phyloP scores from a whole-genome alignment of 2,329 filamentous ascomycete species.

The Microdochium nivale region DNA sequence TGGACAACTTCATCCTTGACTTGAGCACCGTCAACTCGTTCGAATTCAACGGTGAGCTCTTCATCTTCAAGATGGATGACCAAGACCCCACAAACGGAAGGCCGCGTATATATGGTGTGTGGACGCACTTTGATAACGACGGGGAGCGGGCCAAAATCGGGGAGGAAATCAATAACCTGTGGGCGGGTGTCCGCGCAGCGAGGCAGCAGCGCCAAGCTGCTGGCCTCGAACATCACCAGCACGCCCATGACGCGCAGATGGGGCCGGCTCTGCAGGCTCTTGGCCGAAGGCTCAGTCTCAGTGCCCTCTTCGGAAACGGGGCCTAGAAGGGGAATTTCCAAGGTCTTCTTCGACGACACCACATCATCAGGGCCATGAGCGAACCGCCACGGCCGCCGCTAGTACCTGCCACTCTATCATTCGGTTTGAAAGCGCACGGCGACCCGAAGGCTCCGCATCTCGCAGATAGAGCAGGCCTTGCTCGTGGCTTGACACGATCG shows the following conservation, averaged over 20 bases:
- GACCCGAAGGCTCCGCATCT: too few species aligned
- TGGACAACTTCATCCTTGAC: constrained; percentile 63
- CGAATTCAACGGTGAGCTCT: constrained; percentile 49
- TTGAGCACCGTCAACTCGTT: constrained; percentile 53
- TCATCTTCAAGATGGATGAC: constrained; percentile 36
- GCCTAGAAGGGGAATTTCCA: too few species aligned
- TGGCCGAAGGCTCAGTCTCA: constrained; percentile 33
- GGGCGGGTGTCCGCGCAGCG: constrained; percentile 13
- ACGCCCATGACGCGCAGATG: constrained; percentile 2
- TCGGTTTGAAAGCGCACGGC: too few species aligned
- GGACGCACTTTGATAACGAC: constrained; percentile 11
- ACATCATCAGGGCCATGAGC: too few species aligned
- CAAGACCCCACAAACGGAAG: not conserved
- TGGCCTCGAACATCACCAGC: constrained; percentile 2
- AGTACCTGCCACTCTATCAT: too few species aligned
- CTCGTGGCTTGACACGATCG: too few species aligned
- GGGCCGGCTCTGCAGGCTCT: constrained; percentile 4
- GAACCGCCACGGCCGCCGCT: too few species aligned
- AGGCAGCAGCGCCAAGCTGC: constrained; percentile 6
- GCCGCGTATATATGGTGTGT: constrained; percentile 14
- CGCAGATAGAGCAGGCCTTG: too few species aligned
- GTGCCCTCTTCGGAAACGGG: constrained; percentile 30
- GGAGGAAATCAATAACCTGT: constrained; percentile 13
- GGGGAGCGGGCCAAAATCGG: not conserved
- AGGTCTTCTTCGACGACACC: too few species aligned